Evolutionary conservation across 176 grass and related monocot genomes (phyloP).

Genomic region (Aegilops tauschii): DNA sequence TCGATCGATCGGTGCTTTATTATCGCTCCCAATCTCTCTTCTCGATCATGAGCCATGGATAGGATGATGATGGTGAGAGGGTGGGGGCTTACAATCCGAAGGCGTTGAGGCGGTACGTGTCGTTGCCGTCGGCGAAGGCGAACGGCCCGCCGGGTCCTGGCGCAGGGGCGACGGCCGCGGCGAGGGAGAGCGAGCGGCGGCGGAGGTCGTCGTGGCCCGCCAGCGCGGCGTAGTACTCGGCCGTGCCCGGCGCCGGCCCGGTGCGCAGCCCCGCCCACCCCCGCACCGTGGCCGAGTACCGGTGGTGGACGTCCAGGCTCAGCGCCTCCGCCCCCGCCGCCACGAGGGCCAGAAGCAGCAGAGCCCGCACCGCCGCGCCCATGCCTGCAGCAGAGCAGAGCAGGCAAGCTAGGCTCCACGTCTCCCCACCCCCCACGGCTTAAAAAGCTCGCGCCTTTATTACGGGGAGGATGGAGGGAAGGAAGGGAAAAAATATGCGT

Average conservation of each 20-base stretch:
- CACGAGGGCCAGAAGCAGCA: background rate
- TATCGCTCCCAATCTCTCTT: background rate
- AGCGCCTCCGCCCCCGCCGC: conserved; percentile 31
- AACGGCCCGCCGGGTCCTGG: conserved; percentile 3
- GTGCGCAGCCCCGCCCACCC: conserved; percentile 47
- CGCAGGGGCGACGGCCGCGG: no score
- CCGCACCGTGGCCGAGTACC: conserved; percentile 67
- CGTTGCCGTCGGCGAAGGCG: conserved; percentile 71
- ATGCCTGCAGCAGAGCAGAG: background rate
- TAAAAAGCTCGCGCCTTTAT: background rate
- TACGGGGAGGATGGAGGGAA: background rate
- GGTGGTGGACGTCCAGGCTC: conserved; percentile 81
- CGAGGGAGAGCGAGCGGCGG: conserved; percentile 46
- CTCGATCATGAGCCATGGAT: background rate
- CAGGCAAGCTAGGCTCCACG: background rate
- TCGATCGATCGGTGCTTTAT: background rate
- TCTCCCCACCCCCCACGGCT: background rate
- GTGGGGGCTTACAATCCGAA: conserved; percentile 68
- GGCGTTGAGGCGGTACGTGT: conserved; percentile 31
- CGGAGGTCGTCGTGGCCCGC: conserved; percentile 74
- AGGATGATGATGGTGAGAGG: background rate
- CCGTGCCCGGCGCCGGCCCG: conserved; percentile 52
- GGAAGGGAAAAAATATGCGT: background rate
- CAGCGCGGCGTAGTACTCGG: conserved; percentile 67
- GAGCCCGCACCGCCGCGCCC: conserved; percentile 18